Conservation (phyloP, 192 early-diverging fungal species). For the Cetraspora pellucida region DNA sequence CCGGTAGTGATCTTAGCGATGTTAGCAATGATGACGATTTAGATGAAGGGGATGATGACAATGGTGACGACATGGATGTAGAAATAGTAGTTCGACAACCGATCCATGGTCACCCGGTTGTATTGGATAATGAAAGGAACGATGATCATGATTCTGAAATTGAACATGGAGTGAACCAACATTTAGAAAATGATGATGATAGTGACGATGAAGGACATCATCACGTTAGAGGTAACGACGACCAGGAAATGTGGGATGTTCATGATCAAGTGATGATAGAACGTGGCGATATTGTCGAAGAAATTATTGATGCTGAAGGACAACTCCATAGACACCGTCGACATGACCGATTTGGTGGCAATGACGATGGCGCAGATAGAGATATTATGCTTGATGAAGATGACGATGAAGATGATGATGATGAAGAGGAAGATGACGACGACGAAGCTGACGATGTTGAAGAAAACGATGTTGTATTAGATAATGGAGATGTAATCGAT, state of each 20-base stretch:
- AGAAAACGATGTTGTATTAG: slow-evolving; percentile 53
- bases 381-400: slow-evolving; percentile 59
- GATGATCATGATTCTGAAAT: slow-evolving; percentile 52
- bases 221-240: slow-evolving; percentile 58
- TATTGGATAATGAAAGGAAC: slow-evolving; percentile 55
- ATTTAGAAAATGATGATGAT: slow-evolving; percentile 50
- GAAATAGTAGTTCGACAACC: slow-evolving; percentile 52
- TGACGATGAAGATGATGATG: slow-evolving; percentile 60
- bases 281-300: slow-evolving; percentile 45
- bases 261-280: slow-evolving; percentile 51
- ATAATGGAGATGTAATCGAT: slow-evolving; percentile 53
- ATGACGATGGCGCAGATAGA: slow-evolving; percentile 55
- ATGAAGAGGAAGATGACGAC: slow-evolving; percentile 52
- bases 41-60: slow-evolving; percentile 52
- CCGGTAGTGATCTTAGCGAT: slow-evolving; percentile 63
- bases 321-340: slow-evolving; percentile 49
- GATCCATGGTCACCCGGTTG: slow-evolving; percentile 44
- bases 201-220: slow-evolving; percentile 49
- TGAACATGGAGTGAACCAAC: slow-evolving; percentile 59
- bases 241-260: slow-evolving; percentile 58
- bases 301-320: slow-evolving; percentile 55
- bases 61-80: slow-evolving; percentile 63
- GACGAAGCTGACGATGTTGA: slow-evolving; percentile 47
- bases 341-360: slow-evolving; percentile 44
- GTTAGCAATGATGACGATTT: slow-evolving; percentile 50